phyloP scores from a whole-genome alignment of 1,284 basidiomycete genomes.

The Ustilago shanxiensis region DNA sequence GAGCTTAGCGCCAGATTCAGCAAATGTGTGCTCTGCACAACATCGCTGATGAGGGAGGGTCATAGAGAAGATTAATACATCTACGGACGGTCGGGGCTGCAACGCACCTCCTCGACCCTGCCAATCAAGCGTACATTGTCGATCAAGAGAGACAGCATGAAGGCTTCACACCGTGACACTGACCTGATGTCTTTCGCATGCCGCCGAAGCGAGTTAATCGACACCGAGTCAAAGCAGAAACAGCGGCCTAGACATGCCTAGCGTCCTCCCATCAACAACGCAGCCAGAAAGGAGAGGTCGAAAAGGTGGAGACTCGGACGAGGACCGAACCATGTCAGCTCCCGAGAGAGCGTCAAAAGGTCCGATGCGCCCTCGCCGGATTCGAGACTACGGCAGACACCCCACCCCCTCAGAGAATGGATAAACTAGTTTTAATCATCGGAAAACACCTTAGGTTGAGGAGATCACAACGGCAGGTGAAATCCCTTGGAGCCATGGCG shows the following conservation, averaged over 20 bases:
- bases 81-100: constrained; percentile 49
- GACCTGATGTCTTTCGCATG: constrained; percentile 47
- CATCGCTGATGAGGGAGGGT: constrained; percentile 26
- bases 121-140: constrained; percentile 11
- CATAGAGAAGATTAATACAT: constrained; percentile 62
- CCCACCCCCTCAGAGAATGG: constrained; percentile 60
- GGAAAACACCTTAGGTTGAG: constrained; percentile 4
- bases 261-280: constrained; percentile 25
- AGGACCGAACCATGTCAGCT: constrained; percentile 11
- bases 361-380: constrained; percentile 9
- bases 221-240: constrained; percentile 12
- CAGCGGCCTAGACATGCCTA: constrained; percentile 48
- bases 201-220: constrained; percentile 55
- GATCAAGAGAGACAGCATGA: constrained; percentile 29
- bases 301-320: constrained; percentile 29
- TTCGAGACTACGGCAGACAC: constrained; percentile 40
- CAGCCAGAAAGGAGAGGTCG: constrained; percentile 21
- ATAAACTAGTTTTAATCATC: constrained; percentile 62
- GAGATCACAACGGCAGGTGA: background rate
- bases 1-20: background rate
- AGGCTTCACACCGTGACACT: constrained; percentile 46
- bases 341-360: constrained; percentile 9
- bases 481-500: background rate
- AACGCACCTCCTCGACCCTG: constrained; percentile 28
- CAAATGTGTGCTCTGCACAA: background rate